Base-by-base conservation (phyloP, 371 early-diverging fungal species). In the Lichtheimia ornata region DNA sequence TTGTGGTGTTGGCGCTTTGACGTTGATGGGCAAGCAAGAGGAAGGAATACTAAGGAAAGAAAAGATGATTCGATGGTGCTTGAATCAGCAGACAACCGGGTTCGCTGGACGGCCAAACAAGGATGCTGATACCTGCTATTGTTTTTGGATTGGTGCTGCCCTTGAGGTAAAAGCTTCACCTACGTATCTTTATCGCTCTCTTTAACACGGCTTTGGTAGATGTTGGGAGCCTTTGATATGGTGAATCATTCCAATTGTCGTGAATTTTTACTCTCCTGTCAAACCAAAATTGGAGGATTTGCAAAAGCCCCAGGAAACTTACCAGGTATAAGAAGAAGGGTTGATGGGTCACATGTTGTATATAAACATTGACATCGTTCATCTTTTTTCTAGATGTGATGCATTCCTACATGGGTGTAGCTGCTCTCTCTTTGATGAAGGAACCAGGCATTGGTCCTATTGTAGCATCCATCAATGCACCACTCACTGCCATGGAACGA, bases 91-190 rank as follows among this genome's bases (percentile, higher is more conserved):
- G 66, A 69, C 69, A 25, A 76, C 76, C 25, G 99, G 99, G 5
- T 99, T 96, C 74, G 90, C 94, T 62, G 99, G 99, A 5, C 78
- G 99, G 56, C 80, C 83, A 4, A 94, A 94, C 69, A 99, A 99
- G 71, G 75, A 82, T 2, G 77, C 87, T n/a, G 99, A 99, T 66
- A 91, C 96, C 1, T 99, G 99, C 73, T 99, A 99, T 73, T 90
- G 97, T 9, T 99, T 96, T 74, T 99, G 99, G 99, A 84, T 99
- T 22, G 99, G 99, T 13, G 96, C 90, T 0, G 65, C 89, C 9
- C 65, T 97, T 25, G 73, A 85, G 70, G 87, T 90, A 75, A 40
- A 17, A 17, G 17, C 14, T 42, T 44, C 5, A 42, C 44, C 28
- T 50, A 22, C 2, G 22, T 2, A 0, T 1, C 11, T 27, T 2